These are phyloP conservation scores for Lantana camara DNA, from an alignment of 257 asterid species.

Conservation along the genomic window DNA sequence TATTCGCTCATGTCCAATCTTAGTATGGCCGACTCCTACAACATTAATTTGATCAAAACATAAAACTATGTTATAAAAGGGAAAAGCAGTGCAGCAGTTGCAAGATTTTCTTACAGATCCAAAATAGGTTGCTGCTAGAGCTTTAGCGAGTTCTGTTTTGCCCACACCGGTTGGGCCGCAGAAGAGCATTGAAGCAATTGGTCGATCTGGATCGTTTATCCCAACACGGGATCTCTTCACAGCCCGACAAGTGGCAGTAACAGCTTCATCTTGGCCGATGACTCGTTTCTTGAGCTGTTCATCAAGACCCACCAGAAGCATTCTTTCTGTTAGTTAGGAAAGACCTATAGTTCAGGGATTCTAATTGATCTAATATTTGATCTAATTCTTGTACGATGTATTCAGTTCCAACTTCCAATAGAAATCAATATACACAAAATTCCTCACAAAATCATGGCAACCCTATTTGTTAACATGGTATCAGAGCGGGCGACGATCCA, in stretches of 20 bases:
- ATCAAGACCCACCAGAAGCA: conserved; percentile 74
- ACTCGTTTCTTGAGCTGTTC: conserved; percentile 93
- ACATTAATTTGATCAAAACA: neutral
- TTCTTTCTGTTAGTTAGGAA: no score
- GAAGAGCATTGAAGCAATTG: conserved; percentile 97
- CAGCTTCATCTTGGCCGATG: conserved; percentile 98
- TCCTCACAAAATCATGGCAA: no score
- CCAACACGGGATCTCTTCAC: conserved; percentile 98
- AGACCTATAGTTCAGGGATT: no score
- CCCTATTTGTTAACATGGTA: no score
- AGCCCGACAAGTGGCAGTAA: conserved; percentile 86
- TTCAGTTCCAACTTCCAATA: no score
- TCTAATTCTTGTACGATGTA: no score
- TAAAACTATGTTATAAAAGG: neutral
- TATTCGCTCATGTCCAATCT: conserved; percentile 99
- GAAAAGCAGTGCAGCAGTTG: neutral
- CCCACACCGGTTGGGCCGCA: conserved; percentile 99
- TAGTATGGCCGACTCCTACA: conserved; percentile 87
- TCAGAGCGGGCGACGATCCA: no score
- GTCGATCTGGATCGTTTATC: conserved; percentile 88
- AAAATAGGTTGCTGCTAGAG: conserved; percentile 87
- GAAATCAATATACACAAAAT: no score
- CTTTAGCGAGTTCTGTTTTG: conserved; percentile 94
- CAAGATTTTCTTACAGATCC: conserved; percentile 79
- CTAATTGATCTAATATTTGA: no score